Conservation (phyloP, 2,329 filamentous ascomycete genomes). For the Fusarium sp. region DNA sequence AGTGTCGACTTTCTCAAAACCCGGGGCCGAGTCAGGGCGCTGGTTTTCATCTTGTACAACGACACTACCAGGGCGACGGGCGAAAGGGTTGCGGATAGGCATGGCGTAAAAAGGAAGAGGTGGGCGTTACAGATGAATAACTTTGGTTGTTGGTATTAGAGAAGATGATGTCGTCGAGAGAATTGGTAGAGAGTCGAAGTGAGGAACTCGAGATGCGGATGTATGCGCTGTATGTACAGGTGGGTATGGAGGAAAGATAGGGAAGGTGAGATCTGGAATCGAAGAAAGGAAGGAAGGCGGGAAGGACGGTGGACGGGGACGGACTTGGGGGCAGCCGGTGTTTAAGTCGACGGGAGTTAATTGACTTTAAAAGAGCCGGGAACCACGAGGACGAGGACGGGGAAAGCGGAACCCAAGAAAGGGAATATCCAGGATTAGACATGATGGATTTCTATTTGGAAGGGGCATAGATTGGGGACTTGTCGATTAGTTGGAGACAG, state of each 20-base stretch:
- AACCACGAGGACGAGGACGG: constrained; percentile 33
- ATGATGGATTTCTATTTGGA: not conserved
- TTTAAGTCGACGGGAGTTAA: constrained; percentile 34
- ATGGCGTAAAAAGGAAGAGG: constrained; percentile 58
- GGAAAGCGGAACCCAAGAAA: constrained; percentile 24
- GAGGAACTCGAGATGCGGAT: not conserved
- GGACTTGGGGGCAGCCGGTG: constrained; percentile 32
- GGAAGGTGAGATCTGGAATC: constrained; percentile 22
- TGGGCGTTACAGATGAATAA: constrained; percentile 19
- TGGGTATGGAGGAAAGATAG: constrained; percentile 5
- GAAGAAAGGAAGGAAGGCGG: constrained; percentile 13
- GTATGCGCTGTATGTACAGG: constrained; percentile 5
- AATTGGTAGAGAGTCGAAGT: not conserved
- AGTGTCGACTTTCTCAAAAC: constrained; percentile 73
- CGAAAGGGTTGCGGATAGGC: constrained; percentile 81
- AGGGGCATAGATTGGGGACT: constrained; percentile 17
- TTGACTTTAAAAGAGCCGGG: constrained; percentile 41
- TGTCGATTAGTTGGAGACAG: constrained; percentile 2
- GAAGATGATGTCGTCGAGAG: constrained; percentile 21
- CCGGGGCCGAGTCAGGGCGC: constrained; percentile 58
- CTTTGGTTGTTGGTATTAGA: constrained; percentile 22
- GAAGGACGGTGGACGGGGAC: constrained; percentile 6
- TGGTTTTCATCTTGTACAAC: constrained; percentile 66
- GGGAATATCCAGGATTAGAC: constrained; percentile 20
- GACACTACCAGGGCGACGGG: constrained; percentile 66